Base-by-base conservation (phyloP, 2,329 filamentous ascomycete genomes). In the Hypoxylon sp. region DNA sequence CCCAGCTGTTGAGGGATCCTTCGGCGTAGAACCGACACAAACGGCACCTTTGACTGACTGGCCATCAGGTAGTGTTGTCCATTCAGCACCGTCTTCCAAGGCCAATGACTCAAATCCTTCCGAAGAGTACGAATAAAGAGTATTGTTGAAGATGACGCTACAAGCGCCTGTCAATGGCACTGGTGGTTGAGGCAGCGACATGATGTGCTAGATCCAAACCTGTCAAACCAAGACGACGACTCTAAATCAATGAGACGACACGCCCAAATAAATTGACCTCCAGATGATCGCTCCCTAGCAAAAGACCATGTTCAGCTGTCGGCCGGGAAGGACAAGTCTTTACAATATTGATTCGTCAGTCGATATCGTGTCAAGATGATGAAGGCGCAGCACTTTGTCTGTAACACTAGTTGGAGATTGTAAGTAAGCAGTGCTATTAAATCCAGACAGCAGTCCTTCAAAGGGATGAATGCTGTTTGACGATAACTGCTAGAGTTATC, bases 51-150 rank as follows among this genome's bases (percentile, higher is more conserved):
- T 89, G 22, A 97, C 92, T 17, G 89, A 83, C 68, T 90, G 86
- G 54, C 93, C 93, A 78, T 86, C 86, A 0, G 85, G 76, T 72
- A 96, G 79, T 72, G 85, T 78, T 70, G 86, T 83, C 95, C 95
- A 98, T 81, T 88, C 81, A 54, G 89, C 92, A 56, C 92, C 92
- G 72, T 89, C 81, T 70, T 87, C 81, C 70, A 98, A 82, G 11
- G 85, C 81, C 71, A 98, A 81, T 7, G 92, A 91, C 78, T 94
- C 88, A 75, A 98, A 95, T 30, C 89, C 92, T 51, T 88, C 82
- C 7, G 89, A 82, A 5, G 93, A 93, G 79, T 93, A 97, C 50
- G 92, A 90, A 82, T 97, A 98, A 59, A 98, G 88, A 11, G 90
- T 94, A 79, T 94, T 90, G 77, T 94, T 85, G 83, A 93, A 85